These are phyloP conservation scores for Trichophyton schoenleinii DNA, from an alignment of 2,329 filamentous ascomycete species.

Conservation along the genomic window DNA sequence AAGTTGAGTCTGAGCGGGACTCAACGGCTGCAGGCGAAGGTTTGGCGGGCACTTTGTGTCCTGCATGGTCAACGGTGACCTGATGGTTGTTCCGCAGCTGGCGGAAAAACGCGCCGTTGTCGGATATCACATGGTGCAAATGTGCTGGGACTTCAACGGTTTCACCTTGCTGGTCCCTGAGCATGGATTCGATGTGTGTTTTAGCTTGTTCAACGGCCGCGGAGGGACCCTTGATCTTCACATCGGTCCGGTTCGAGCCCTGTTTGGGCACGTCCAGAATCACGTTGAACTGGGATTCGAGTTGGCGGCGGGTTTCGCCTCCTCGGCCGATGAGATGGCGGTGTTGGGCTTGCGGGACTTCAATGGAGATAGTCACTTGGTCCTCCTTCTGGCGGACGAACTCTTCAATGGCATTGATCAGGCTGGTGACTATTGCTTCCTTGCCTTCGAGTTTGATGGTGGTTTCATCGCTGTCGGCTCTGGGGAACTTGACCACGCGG, in stretches of 20 bases:
- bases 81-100: slow-evolving; percentile 72
- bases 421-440: slow-evolving; percentile 73
- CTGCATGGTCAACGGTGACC: slow-evolving; percentile 84
- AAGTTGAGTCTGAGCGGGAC: slow-evolving; percentile 37
- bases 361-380: slow-evolving; percentile 64
- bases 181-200: slow-evolving; percentile 60
- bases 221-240: slow-evolving; percentile 73
- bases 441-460: slow-evolving; percentile 81
- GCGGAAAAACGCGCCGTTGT: slow-evolving; percentile 89
- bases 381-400: slow-evolving; percentile 75
- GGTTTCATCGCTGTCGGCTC: slow-evolving; percentile 68
- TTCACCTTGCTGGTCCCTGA: slow-evolving; percentile 80
- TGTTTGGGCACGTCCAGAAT: slow-evolving; percentile 85
- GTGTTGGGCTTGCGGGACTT: slow-evolving; percentile 83
- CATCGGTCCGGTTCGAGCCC: slow-evolving; percentile 66
- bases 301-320: slow-evolving; percentile 69
- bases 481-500: slow-evolving; percentile 88
- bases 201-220: slow-evolving; percentile 74
- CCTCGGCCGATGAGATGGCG: slow-evolving; percentile 81
- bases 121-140: slow-evolving; percentile 66
- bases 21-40: slow-evolving; percentile 37
- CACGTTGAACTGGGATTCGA: slow-evolving; percentile 78
- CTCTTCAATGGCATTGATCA: slow-evolving; percentile 65
- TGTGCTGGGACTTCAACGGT: slow-evolving; percentile 71
- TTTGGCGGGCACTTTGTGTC: slow-evolving; percentile 62